phyloP scores from a whole-genome alignment of 2,329 filamentous ascomycete genomes.

The Neonectria punicea region DNA sequence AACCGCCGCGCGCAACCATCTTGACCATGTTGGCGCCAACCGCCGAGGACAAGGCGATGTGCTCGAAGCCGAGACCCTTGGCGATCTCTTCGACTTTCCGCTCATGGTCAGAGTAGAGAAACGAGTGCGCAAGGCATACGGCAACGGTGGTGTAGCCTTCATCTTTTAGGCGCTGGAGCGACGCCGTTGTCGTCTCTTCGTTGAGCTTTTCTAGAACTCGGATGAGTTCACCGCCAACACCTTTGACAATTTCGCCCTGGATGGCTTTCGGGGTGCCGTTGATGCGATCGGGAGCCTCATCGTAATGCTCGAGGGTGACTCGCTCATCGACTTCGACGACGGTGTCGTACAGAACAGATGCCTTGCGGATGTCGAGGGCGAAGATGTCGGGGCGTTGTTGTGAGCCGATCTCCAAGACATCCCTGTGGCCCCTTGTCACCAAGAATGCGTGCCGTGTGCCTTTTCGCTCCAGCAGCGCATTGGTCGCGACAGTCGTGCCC shows the following conservation, averaged over 20 bases:
- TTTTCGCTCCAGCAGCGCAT: slow-evolving; percentile 73
- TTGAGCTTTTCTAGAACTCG: slow-evolving; percentile 70
- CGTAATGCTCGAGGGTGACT: slow-evolving; percentile 78
- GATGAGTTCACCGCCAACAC: slow-evolving; percentile 74
- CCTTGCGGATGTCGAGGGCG: slow-evolving; percentile 74
- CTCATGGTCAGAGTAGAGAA: slow-evolving; percentile 68
- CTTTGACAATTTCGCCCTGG: slow-evolving; percentile 68
- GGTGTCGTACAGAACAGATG: slow-evolving; percentile 73
- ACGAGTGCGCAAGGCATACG: slow-evolving; percentile 78
- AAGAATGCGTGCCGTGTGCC: slow-evolving; percentile 76
- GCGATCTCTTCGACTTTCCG: slow-evolving; percentile 50
- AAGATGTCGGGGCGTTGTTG: slow-evolving; percentile 79
- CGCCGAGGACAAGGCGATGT: slow-evolving; percentile 48
- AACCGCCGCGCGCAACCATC: slow-evolving; percentile 52
- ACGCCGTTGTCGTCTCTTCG: slow-evolving; percentile 59
- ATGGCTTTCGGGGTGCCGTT: slow-evolving; percentile 56
- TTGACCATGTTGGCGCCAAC: slow-evolving; percentile 53
- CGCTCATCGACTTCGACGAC: slow-evolving; percentile 78
- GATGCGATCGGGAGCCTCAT: slow-evolving; percentile 68
- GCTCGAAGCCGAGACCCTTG: slow-evolving; percentile 51
- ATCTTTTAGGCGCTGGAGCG: slow-evolving; percentile 69
- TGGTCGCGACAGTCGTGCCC: slow-evolving; percentile 82
- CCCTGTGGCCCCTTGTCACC: slow-evolving; percentile 77
- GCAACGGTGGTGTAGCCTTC: slow-evolving; percentile 62
- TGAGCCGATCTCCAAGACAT: slow-evolving; percentile 77